Base-by-base conservation (phyloP, 441 rosid genomes). In the Corymbia citriodora region DNA sequence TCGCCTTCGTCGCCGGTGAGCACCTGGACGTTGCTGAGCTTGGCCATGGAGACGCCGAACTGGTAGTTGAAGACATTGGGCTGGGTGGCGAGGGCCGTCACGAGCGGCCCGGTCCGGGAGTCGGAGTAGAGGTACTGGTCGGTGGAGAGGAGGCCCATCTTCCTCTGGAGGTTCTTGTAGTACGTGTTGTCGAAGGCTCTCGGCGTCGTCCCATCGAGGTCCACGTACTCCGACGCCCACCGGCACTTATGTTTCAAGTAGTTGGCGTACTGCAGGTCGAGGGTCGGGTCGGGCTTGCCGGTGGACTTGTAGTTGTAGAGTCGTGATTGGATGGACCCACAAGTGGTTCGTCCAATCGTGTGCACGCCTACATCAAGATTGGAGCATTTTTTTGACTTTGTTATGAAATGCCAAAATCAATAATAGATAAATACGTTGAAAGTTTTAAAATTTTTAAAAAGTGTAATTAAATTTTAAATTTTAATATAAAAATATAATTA, bases 11-110 rank as follows among this genome's bases (percentile, higher is more conserved):
- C 92, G 81, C 91, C 93, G 17, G 95, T 89, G 49, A 96, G 92
- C 50, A 92, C 94, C 48, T 94, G 90, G 88, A 94, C 89, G 89
- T 95, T 96, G 57, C 94, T 96, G 55, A 97, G 95, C 94, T 94
- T 97, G 57, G 92, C 90, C 97, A 95, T 96, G 61, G 99, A 95
- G 18, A 92, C 96, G 3, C 93, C 95, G 65, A 96, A 96, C 91
- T 95, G 99, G 63, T 89, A 72, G 87, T 88, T 55, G 95, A 95
- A 94, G 27, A 94, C 68, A 2, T 93, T 25, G 2, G 96, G 93
- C 33, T 90, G 91, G 59, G 87, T 88, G 10, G 94, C 95, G 5
- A 95, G 89, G 25, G 95, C 90, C 33, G 82, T 40, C 8, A 95
- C 96, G 23, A 97, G 92, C 0, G 96, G 95, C n/a, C 90, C 87